Evolutionary conservation across 495 filamentous ascomycete species (phyloP).

Genomic region (Trichoderma virens): DNA sequence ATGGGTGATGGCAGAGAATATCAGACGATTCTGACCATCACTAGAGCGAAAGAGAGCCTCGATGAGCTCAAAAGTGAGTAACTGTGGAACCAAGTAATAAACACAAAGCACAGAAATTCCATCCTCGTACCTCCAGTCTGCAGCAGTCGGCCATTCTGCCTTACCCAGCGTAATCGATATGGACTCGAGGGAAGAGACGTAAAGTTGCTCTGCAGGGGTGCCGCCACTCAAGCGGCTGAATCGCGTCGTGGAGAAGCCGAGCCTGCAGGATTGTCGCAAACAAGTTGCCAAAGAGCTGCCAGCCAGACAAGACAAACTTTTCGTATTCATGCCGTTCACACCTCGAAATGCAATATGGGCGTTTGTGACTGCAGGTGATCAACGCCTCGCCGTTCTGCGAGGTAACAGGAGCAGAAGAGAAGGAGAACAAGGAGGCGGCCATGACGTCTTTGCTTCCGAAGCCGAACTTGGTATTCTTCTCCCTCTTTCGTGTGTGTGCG

Average conservation of each 20-base stretch:
- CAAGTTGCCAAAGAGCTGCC: not conserved
- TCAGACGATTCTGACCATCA: not conserved
- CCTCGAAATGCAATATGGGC: not conserved
- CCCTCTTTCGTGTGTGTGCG: not conserved
- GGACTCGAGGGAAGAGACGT: not conserved
- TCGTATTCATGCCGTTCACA: not conserved
- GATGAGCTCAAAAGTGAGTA: not conserved
- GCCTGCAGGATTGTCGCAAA: not conserved
- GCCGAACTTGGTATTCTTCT: not conserved
- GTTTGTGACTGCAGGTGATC: not conserved
- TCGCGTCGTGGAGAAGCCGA: not conserved
- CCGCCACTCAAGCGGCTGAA: not conserved
- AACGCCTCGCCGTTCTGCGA: not conserved
- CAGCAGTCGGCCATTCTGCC: not conserved
- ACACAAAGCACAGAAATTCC: not conserved
- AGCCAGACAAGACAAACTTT: not conserved
- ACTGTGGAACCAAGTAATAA: not conserved
- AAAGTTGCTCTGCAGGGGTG: not conserved
- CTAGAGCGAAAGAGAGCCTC: not conserved
- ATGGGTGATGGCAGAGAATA: not conserved
- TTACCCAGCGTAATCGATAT: not conserved
- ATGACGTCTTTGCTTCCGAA: not conserved
- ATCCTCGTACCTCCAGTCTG: not conserved
- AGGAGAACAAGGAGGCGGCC: not conserved
- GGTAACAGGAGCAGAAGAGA: not conserved